Percentiles rank a stretch among this genome's conserved stretches.
Conservation (phyloP, 2,329 filamentous ascomycete species). For the Xylaria multiplex region DNA sequence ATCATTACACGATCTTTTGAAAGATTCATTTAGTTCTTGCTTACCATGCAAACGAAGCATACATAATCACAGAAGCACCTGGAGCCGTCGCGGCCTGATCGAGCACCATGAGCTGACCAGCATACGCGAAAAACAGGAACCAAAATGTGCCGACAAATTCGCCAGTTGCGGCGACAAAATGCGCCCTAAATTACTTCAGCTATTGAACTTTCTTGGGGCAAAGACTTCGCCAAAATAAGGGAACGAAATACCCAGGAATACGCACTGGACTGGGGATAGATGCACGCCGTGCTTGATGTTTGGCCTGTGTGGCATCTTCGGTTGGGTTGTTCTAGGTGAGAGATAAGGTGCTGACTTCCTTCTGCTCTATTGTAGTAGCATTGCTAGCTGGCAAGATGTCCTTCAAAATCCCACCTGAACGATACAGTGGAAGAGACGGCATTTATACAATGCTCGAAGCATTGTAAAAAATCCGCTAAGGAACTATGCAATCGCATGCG, state of each 20-base stretch:
- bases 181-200: slow-evolving; percentile 30
- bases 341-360: not conserved
- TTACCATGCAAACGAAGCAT: slow-evolving; percentile 53
- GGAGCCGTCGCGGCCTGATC: slow-evolving; percentile 34
- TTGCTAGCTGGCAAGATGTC: not conserved
- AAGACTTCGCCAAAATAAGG: not conserved
- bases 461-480: not conserved
- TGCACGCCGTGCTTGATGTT: slow-evolving; percentile 11
- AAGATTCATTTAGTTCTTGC: not conserved
- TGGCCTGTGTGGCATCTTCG: slow-evolving; percentile 8
- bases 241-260: not conserved
- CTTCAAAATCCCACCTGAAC: not conserved
- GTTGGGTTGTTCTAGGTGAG: not conserved
- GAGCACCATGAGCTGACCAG: slow-evolving; percentile 47
- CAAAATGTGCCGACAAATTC: slow-evolving; percentile 57
- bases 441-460: not conserved
- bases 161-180: slow-evolving; percentile 52
- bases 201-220: not conserved
- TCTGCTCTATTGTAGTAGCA: not conserved
- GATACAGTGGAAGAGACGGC: not conserved
- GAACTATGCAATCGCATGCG: not conserved
- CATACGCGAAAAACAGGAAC: slow-evolving; percentile 57
- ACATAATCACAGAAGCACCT: slow-evolving; percentile 49
- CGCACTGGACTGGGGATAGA: slow-evolving; percentile 37
- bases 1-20: slow-evolving; percentile 6